Conservation (phyloP, 129 eudicot species). For the Lonicera japonica region DNA sequence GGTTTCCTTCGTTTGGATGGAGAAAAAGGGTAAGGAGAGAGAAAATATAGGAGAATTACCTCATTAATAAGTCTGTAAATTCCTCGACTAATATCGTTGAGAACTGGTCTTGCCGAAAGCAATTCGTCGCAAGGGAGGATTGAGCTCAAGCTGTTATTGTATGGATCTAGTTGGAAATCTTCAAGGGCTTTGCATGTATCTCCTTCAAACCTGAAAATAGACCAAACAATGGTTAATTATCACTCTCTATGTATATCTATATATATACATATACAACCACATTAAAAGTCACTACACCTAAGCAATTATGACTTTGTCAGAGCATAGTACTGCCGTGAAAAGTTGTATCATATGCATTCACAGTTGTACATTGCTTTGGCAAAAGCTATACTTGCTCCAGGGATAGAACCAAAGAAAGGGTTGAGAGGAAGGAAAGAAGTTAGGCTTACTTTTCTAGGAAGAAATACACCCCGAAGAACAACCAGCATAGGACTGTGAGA, state of each 20-base stretch:
- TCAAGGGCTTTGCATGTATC: constrained; percentile 83
- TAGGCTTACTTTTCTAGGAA: constrained; percentile 49
- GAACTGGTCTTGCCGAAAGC: constrained; percentile 56
- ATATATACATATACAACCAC: background rate
- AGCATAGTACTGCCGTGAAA: too few relatives aligned
- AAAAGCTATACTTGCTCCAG: background rate
- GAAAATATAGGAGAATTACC: constrained; percentile 28
- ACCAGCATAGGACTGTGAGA: constrained; percentile 62
- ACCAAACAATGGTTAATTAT: background rate
- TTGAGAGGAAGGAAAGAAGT: background rate
- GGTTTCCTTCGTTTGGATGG: too few relatives aligned
- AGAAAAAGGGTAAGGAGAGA: too few relatives aligned
- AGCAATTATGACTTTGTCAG: too few relatives aligned
- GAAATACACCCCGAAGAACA: constrained; percentile 69
- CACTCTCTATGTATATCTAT: background rate
- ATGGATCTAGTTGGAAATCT: constrained; percentile 68
- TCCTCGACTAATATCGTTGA: constrained; percentile 54
- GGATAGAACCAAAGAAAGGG: background rate
- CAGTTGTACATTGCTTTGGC: too few relatives aligned
- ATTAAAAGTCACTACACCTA: too few relatives aligned
- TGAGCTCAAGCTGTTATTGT: constrained; percentile 85
- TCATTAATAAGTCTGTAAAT: constrained; percentile 48
- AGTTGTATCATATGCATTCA: too few relatives aligned
- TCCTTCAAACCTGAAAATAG: constrained; percentile 49
- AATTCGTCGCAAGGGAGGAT: constrained; percentile 81